A percentile compares a stretch with the other conserved stretches of the same genome.
These are phyloP conservation scores for Cetraspora pellucida DNA, from an alignment of 192 early-diverging fungal species.

Conservation along the genomic window DNA sequence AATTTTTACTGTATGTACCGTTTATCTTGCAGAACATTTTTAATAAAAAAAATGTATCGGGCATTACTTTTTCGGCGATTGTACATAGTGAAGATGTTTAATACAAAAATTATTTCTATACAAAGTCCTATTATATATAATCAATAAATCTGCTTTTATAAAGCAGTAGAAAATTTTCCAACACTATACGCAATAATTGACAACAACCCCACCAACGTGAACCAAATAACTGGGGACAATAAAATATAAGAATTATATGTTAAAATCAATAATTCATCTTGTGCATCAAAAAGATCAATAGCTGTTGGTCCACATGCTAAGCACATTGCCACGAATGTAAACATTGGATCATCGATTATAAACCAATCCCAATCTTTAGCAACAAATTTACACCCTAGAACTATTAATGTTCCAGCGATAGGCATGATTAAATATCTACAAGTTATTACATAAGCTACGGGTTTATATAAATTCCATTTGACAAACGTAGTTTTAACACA, in stretches of 20 bases:
- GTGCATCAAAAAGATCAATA: conserved; percentile 30
- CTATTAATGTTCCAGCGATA: conserved; percentile 9
- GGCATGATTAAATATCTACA: conserved; percentile 31
- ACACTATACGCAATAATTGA: no score
- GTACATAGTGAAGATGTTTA: no score
- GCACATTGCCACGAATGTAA: conserved; percentile 14
- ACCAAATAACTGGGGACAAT: background rate
- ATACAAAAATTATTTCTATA: no score
- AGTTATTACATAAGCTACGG: conserved; percentile 1
- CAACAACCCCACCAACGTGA: background rate
- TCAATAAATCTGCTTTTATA: no score
- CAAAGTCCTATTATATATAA: no score
- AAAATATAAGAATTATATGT: background rate
- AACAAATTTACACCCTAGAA: background rate
- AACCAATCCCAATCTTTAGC: background rate
- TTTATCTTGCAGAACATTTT: no score
- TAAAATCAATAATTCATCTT: background rate
- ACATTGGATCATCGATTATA: conserved; percentile 32
- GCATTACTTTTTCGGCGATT: no score
- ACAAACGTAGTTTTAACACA: background rate
- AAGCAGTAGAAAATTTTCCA: no score
- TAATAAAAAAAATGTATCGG: no score
- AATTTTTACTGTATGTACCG: no score
- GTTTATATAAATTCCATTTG: background rate
- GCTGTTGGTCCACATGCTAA: conserved; percentile 26